phyloP scores from a whole-genome alignment of 345 rosid genomes.

The Acer saccharum region DNA sequence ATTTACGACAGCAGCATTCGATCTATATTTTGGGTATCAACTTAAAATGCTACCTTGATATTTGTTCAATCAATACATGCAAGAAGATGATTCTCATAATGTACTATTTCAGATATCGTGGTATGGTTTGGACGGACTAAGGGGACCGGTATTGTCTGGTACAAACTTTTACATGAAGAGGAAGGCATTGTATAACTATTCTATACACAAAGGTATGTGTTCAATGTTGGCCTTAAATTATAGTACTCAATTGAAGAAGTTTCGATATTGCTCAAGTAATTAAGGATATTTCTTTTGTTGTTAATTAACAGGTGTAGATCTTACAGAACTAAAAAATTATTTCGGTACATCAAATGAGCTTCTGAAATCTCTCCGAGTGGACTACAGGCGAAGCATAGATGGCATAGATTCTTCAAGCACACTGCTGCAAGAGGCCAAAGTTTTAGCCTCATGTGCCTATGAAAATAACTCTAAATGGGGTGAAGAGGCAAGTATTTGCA shows the following conservation, averaged over 20 bases:
- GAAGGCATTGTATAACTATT: slow-evolving; percentile 23
- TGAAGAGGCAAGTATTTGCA: slow-evolving; percentile 27
- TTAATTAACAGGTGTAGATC: slow-evolving; percentile 11
- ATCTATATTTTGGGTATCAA: slow-evolving; percentile 28
- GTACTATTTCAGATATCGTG: slow-evolving; percentile 11
- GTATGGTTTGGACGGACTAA: slow-evolving; percentile 39
- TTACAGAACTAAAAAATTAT: slow-evolving; percentile 9
- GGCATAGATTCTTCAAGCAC: slow-evolving; percentile 7
- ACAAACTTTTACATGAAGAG: slow-evolving; percentile 51
- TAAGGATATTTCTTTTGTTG: background rate
- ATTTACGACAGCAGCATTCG: slow-evolving; percentile 46
- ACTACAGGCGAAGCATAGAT: background rate
- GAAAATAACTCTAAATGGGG: slow-evolving; percentile 46
- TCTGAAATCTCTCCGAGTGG: slow-evolving; percentile 21
- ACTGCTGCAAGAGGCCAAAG: slow-evolving; percentile 18
- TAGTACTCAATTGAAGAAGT: no score
- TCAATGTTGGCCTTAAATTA: no score
- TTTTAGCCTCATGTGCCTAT: slow-evolving; percentile 37
- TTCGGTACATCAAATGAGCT: slow-evolving; percentile 42
- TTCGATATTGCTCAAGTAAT: no score
- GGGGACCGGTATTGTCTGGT: slow-evolving; percentile 43
- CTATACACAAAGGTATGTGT: slow-evolving; percentile 12
- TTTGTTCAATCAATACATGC: background rate
- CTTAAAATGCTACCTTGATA: background rate
- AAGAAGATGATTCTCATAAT: background rate